Percentiles rank a stretch among this genome's conserved stretches.
Evolutionary conservation across 2,329 filamentous ascomycete species (phyloP).

Genomic region (Arthrinium phaeospermum): DNA sequence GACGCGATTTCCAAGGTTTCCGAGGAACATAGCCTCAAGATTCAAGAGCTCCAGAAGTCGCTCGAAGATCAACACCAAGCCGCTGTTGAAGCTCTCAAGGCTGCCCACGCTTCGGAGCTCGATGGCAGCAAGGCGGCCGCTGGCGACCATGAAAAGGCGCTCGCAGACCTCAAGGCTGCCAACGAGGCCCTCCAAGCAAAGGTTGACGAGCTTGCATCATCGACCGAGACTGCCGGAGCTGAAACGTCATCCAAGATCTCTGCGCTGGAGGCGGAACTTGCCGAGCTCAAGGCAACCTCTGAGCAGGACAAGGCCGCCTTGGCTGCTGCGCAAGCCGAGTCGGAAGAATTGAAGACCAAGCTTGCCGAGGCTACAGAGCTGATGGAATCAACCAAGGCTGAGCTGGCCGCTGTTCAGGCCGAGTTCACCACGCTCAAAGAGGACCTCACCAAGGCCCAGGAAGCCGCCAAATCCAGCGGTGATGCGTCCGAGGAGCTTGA

Average conservation of each 20-base stretch:
- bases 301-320: conserved; percentile 57
- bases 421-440: conserved; percentile 42
- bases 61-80: conserved; percentile 57
- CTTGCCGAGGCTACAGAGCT: conserved; percentile 36
- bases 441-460: conserved; percentile 52
- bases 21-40: conserved; percentile 54
- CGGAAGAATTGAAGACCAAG: conserved; percentile 45
- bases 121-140: conserved; percentile 51
- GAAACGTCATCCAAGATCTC: conserved; percentile 52
- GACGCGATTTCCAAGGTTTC: conserved; percentile 44
- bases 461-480: conserved; percentile 46
- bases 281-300: conserved; percentile 54
- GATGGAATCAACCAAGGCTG: conserved; percentile 45
- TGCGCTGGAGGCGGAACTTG: conserved; percentile 58
- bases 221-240: conserved; percentile 52
- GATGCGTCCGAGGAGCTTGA: conserved; percentile 41
- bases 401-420: conserved; percentile 54
- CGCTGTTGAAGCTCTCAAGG: conserved; percentile 55
- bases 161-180: conserved; percentile 55
- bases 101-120: conserved; percentile 58
- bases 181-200: conserved; percentile 62
- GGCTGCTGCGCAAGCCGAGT: conserved; percentile 47
- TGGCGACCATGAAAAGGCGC: conserved; percentile 53
- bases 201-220: conserved; percentile 57
- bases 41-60: conserved; percentile 56